Percentiles rank a stretch among this genome's conserved stretches.
Conservation (phyloP, 2,329 filamentous ascomycete genomes). For the Beauveria pseudobassiana region DNA sequence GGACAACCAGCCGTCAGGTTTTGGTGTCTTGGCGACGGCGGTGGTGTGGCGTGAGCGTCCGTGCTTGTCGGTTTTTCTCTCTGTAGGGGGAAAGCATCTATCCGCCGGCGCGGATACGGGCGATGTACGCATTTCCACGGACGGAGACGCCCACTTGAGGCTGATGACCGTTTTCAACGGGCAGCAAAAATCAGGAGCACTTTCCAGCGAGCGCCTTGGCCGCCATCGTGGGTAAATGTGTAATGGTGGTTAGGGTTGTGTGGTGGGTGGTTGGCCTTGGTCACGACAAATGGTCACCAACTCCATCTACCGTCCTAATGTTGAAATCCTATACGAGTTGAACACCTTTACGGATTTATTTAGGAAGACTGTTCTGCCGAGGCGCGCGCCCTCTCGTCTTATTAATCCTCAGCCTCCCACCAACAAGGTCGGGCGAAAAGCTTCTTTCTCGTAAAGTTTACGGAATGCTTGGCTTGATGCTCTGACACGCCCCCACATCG, state of each 20-base stretch:
- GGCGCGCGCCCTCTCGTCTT: too few species aligned
- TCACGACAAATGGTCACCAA: too few species aligned
- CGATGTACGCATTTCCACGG: background rate
- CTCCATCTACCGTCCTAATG: too few species aligned
- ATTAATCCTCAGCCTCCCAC: too few species aligned
- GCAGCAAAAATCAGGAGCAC: background rate
- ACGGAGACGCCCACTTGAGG: background rate
- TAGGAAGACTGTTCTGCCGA: too few species aligned
- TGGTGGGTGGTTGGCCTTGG: too few species aligned
- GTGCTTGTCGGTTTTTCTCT: background rate
- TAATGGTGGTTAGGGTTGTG: too few species aligned
- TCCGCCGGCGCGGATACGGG: slow-evolving; percentile 3
- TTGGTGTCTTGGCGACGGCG: background rate
- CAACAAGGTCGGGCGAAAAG: too few species aligned
- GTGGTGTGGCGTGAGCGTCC: background rate
- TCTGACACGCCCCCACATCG: background rate
- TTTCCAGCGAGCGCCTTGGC: too few species aligned
- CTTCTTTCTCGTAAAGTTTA: background rate
- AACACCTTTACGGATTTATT: too few species aligned
- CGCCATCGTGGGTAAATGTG: too few species aligned
- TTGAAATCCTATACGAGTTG: too few species aligned
- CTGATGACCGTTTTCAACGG: background rate
- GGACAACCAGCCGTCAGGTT: background rate
- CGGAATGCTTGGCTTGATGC: background rate
- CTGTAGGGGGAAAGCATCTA: background rate